Evolutionary conservation across 768 basidiomycete species (phyloP), one percentile per base, ranked within the genome.

Genomic region (Tricholomella constricta): DNA sequence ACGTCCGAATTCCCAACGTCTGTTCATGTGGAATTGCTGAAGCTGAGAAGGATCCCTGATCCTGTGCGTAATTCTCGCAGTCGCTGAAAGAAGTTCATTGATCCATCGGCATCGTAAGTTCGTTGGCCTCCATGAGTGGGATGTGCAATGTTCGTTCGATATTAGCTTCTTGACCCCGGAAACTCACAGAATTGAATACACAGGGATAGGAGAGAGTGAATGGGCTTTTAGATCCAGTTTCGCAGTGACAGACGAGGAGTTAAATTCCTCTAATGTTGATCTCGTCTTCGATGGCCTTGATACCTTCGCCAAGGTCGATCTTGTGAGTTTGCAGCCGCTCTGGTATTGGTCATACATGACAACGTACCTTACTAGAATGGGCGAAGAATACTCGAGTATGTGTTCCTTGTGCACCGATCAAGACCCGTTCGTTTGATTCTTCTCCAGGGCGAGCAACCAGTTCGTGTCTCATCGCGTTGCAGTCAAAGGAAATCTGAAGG

Each of bases 251-350:
- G 72, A 78, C 15, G 65, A 66, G 15, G 81, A 85, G 41, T 65
- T 85, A 15, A 56, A 62, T 1, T 65, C 71, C 2, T 57, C 74
- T 3, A 77, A 87, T 48, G 73, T 78, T 26, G 93, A 95, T 65
- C 73, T 98, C 15, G 78, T 94, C 7, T 94, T 96, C 55, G 93
- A 96, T 10, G 95, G 95, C 15, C 70, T 98, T 17, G 95, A 98
- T 64, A 97, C 94, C 0, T 96, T 94, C 65, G 85, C 88, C 2
- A 75, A 73, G n/a, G 78, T 94, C 36, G 68, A 69, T 27, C 69
- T 96, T 54, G 92, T 89, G 59, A 68, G 83, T 70, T 10, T 43
- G 5, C n/a, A n/a, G 8, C 27, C 31, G 29, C 26, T 20, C 5
- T 26, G 17, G 11, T 19, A 14, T 32, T 14, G 17, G 9, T 40